phyloP scores from a whole-genome alignment of 2,329 filamentous ascomycete species.

The Tolypocladium nubicola region DNA sequence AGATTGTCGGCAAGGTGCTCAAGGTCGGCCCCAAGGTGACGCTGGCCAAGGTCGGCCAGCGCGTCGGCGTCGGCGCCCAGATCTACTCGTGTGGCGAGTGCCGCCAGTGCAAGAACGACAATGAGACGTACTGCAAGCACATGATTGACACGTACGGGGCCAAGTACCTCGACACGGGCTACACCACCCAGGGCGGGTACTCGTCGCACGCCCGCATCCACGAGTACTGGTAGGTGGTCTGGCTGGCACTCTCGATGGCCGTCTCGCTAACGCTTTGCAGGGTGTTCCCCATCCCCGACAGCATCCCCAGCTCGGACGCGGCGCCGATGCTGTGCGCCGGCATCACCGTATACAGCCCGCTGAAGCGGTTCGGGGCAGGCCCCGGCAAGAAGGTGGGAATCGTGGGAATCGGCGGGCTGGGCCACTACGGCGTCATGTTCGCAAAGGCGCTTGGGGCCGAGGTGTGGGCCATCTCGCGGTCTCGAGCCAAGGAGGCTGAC shows the following conservation, averaged over 20 bases:
- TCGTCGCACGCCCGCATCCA: slow-evolving; percentile 23
- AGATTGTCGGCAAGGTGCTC: slow-evolving; percentile 60
- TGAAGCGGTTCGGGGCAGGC: slow-evolving; percentile 64
- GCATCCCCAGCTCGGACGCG: slow-evolving; percentile 48
- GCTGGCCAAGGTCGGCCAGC: slow-evolving; percentile 43
- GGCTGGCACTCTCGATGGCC: not conserved
- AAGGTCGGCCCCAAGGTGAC: slow-evolving; percentile 46
- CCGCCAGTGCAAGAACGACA: slow-evolving; percentile 26
- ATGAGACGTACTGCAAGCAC: slow-evolving; percentile 28
- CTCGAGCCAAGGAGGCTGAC: slow-evolving; percentile 50
- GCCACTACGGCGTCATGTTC: slow-evolving; percentile 61
- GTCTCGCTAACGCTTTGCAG: slow-evolving; percentile 17
- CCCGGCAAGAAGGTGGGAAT: slow-evolving; percentile 73
- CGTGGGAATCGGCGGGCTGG: slow-evolving; percentile 62
- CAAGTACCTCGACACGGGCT: slow-evolving; percentile 38
- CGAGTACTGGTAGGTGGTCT: slow-evolving; percentile 29
- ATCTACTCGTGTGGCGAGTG: slow-evolving; percentile 39
- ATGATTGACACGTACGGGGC: slow-evolving; percentile 38
- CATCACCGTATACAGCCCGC: slow-evolving; percentile 67
- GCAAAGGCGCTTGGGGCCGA: slow-evolving; percentile 56
- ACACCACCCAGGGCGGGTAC: slow-evolving; percentile 49
- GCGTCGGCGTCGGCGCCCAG: slow-evolving; percentile 50
- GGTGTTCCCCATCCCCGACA: slow-evolving; percentile 67
- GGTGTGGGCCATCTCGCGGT: slow-evolving; percentile 50
- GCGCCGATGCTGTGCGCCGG: slow-evolving; percentile 82